Percentiles rank a stretch among this genome's conserved stretches.
These are phyloP conservation scores for Fraxinus baroniana DNA, from an alignment of 305 asterid species.

Conservation along the genomic window DNA sequence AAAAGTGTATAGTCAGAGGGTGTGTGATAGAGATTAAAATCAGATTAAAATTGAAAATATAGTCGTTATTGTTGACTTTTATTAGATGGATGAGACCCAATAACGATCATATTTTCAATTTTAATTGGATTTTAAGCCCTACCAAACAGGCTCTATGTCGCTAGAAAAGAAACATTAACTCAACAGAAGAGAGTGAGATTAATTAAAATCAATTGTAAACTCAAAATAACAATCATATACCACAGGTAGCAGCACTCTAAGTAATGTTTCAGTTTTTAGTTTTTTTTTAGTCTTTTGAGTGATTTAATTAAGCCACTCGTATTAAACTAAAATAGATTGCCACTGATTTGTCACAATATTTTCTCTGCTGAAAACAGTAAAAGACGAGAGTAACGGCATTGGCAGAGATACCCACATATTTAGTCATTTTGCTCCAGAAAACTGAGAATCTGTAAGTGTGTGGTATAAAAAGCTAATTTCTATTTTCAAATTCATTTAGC, in stretches of 20 bases:
- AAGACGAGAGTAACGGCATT: not conserved
- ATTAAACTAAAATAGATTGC: not conserved
- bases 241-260: not conserved
- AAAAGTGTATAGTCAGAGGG: too few species aligned
- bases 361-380: not conserved
- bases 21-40: too few species aligned
- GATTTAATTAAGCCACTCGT: not conserved
- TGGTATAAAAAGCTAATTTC: not conserved
- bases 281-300: not conserved
- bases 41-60: too few species aligned
- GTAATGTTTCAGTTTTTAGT: not conserved
- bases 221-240: not conserved
- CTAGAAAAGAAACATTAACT: not conserved
- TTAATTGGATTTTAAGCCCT: too few species aligned
- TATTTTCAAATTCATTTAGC: not conserved
- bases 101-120: too few species aligned
- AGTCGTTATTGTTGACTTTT: too few species aligned
- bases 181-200: not conserved
- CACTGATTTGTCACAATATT: not conserved
- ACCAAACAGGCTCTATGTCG: too few species aligned
- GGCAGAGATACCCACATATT: not conserved
- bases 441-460: not conserved
- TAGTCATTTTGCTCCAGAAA: not conserved
- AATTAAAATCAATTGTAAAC: not conserved
- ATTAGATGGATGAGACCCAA: too few species aligned